Base-by-base conservation (phyloP, 305 asterid genomes). In the Fraxinus xanthoxyloides region DNA sequence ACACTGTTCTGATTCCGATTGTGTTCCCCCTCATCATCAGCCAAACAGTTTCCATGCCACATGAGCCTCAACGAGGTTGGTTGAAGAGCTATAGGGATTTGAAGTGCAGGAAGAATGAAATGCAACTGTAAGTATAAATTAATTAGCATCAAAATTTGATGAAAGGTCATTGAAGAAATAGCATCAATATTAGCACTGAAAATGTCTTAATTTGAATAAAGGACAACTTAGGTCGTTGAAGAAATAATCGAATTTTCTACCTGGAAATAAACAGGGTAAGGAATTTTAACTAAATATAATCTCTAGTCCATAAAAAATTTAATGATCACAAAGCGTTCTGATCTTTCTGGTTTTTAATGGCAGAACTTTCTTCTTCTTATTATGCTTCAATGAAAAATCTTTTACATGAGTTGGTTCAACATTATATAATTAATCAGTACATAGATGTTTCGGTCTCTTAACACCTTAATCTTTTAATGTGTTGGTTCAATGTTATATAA, bases 21-120 rank as follows among this genome's bases (percentile, higher is more conserved):
- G 90, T 93, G 5, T 95, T 92, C 77, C 96, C 98, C 0, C 93
- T 95, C 40, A 92, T 95, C 30, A 87, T 95, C 56, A 90, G 95
- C 88, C 98, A 95, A 72, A 92, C 98, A 21, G 87, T 91, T 80
- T 30, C 87, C 8, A 3, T 32, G n/a, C 92, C 93, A 21, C 89
- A 89, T 7, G 85, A 81, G 84, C 96, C 97, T 8, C 82, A 67
- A 21, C 95, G 80, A 61, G 94, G 95, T 1, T 91, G 93, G 97
- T 48, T 80, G 61, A 87, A 59, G 83, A 91, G 92, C 86, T 78
- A 82, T 7, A 87, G 82, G 84, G 88, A 84, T 82, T 81, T 88
- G 80, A 79, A 86, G 54, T 92, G 98, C 92, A 77, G 35, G 80
- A 84, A 86, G 82, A 91, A 67, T 24, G 89, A 91, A 85, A 88